Evolutionary conservation across 352 stramenopile species (phyloP), one percentile per base, ranked within the genome.

Genomic region (Aphanomyces euteiches): DNA sequence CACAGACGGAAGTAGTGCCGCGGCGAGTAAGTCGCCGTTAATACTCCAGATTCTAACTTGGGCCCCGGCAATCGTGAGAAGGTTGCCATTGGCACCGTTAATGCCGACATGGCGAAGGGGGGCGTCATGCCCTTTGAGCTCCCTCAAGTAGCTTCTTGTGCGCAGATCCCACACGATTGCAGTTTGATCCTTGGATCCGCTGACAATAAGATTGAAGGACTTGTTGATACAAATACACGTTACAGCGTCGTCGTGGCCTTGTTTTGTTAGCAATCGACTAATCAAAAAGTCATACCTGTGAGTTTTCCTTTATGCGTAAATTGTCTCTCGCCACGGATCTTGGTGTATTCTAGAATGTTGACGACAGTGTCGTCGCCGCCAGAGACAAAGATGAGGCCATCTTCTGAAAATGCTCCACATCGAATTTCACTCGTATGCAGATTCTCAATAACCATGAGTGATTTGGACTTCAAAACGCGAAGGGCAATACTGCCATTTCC

Each of bases 11-110:
- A 81, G 63, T 8, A 63, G 80, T 1, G 79, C 83, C n/a, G 76
- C 77, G 5, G 83, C 84, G 5, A 93, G 72, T 6, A 93, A 72
- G 57, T 93, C 85, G 0, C 85, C 85, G 36, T 93, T 93, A 56
- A 93, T 84, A 68, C 83, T 90, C 85, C 85, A 93, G 2, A 91
- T 47, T 3, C 85, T 83, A 6, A 93, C 13, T 54, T 93, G 83
- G 0, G 73, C 71, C 4, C 63, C 56, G 4, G 85, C 86, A 4
- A 77, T 70, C 3, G 85, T 88, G 12, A 90, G 17, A 5, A 93
- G 47, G 66, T 90, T 90, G 5, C 80, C 83, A 54, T 83, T 90
- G 3, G 84, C 73, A 17, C 79, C 75, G 71, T 93, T 93, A 71
- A 93, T 90, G 0, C 73, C 79, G 10, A 90, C 81, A 19, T 88